Conservation (phyloP, 441 rosid genomes). For the Aquilaria agallochum region DNA sequence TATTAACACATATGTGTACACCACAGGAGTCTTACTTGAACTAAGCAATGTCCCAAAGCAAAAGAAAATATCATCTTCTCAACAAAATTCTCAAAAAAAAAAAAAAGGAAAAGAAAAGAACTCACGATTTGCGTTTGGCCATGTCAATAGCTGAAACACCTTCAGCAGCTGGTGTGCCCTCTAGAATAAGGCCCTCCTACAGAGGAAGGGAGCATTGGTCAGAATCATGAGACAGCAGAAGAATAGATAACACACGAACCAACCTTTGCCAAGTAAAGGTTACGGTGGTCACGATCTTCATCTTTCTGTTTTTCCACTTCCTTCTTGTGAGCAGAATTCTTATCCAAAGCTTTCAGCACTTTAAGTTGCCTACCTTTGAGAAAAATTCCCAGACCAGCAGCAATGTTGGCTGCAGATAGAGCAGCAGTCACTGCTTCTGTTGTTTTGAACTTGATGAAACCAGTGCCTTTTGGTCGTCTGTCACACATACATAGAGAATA, state of each 20-base stretch:
- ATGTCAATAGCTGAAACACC: conserved; percentile 85
- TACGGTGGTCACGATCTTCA: conserved; percentile 75
- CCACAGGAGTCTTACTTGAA: too few species aligned
- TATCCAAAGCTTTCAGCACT: conserved; percentile 76
- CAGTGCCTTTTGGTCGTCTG: conserved; percentile 93
- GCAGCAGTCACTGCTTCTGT: conserved; percentile 71
- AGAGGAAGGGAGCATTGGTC: conserved; percentile 13
- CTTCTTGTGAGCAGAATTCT: conserved; percentile 74
- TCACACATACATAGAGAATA: conserved; percentile 22
- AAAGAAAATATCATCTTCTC: neutral
- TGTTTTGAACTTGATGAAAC: conserved; percentile 82
- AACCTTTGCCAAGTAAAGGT: conserved; percentile 89
- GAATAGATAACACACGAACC: conserved; percentile 9
- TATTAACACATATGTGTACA: too few species aligned
- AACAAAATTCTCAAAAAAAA: neutral
- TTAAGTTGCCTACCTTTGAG: conserved; percentile 77
- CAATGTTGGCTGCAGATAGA: conserved; percentile 57
- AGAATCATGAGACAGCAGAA: neutral
- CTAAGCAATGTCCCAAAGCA: neutral
- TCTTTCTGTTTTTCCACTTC: conserved; percentile 62
- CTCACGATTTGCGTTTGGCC: conserved; percentile 66
- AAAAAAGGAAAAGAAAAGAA: neutral
- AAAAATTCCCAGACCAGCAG: conserved; percentile 70
- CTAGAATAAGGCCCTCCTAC: conserved; percentile 89
- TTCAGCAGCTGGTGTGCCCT: conserved; percentile 86